These are phyloP conservation scores for Suillus placidus DNA, from an alignment of 768 basidiomycete species.

Conservation along the genomic window DNA sequence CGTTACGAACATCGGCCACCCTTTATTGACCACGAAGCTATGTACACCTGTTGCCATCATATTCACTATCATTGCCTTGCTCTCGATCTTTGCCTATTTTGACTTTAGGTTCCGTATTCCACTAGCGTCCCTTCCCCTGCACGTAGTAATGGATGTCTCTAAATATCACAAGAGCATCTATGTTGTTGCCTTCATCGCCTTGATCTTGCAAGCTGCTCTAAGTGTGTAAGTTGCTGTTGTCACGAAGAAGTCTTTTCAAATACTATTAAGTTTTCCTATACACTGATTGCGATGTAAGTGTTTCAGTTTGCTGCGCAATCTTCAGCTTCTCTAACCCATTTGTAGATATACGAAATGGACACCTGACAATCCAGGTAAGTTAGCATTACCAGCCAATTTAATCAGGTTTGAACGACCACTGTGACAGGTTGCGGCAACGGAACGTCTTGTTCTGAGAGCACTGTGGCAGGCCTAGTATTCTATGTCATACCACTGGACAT, in stretches of 20 bases:
- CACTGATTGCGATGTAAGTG: constrained; percentile 69
- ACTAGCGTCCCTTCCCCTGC: constrained; percentile 74
- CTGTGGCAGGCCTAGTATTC: constrained; percentile 78
- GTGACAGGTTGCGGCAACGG: constrained; percentile 53
- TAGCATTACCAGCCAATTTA: background rate
- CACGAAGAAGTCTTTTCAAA: constrained; percentile 7
- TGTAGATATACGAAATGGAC: constrained; percentile 67
- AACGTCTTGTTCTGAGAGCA: constrained; percentile 66
- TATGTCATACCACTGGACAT: constrained; percentile 87
- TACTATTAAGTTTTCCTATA: constrained; percentile 61
- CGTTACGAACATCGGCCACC: constrained; percentile 25
- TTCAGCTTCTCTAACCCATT: background rate
- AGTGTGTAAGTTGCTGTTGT: constrained; percentile 53
- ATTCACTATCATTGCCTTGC: constrained; percentile 76
- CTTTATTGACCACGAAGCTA: background rate
- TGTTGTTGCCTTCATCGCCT: constrained; percentile 68
- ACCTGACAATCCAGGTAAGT: constrained; percentile 70
- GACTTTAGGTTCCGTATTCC: constrained; percentile 76
- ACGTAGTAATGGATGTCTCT: constrained; percentile 82
- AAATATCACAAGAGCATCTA: constrained; percentile 84
- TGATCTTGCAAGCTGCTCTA: constrained; percentile 71
- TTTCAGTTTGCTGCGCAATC: background rate
- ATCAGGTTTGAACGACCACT: background rate
- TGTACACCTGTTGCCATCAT: constrained; percentile 83
- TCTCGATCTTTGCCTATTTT: constrained; percentile 76